Evolutionary conservation across 2,329 filamentous ascomycete genomes (phyloP).

Genomic region (Trichophyton schoenleinii): DNA sequence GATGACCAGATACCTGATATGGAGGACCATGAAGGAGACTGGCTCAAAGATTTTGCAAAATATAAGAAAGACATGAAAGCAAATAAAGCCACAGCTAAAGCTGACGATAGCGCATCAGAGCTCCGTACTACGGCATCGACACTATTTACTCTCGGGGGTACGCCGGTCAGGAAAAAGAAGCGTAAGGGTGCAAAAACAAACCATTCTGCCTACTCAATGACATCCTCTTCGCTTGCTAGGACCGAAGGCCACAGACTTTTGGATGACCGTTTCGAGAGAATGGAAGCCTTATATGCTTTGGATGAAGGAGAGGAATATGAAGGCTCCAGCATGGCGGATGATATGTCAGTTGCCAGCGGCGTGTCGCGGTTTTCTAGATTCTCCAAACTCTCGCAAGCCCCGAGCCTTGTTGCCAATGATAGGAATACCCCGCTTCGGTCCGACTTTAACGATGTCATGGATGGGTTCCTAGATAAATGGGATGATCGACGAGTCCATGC

Average conservation of each 20-base stretch:
- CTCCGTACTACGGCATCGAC: conserved; percentile 33
- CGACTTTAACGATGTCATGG: conserved; percentile 83
- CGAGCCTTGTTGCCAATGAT: conserved; percentile 36
- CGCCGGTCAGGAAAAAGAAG: conserved; percentile 63
- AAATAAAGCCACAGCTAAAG: conserved; percentile 27
- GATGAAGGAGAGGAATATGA: conserved; percentile 43
- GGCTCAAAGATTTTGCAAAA: conserved; percentile 85
- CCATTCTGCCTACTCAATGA: conserved; percentile 82
- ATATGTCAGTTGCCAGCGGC: conserved; percentile 38
- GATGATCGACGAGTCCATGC: conserved; percentile 31
- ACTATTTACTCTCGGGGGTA: conserved; percentile 51
- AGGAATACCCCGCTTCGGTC: conserved; percentile 47
- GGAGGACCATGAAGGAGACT: conserved; percentile 60
- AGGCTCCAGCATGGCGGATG: conserved; percentile 17
- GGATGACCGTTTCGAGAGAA: conserved; percentile 80
- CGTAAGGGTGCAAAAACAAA: conserved; percentile 86
- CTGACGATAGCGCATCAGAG: conserved; percentile 29
- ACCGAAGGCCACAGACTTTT: conserved; percentile 78
- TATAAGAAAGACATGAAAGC: conserved; percentile 68
- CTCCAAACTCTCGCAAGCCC: conserved; percentile 48
- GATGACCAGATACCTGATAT: conserved; percentile 29
- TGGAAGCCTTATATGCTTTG: conserved; percentile 68
- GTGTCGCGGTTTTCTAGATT: conserved; percentile 32
- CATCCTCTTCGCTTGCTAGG: conserved; percentile 70
- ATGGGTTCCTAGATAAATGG: conserved; percentile 70